phyloP scores from a whole-genome alignment of 192 early-diverging fungal genomes.

The Entrophospora sp. region DNA sequence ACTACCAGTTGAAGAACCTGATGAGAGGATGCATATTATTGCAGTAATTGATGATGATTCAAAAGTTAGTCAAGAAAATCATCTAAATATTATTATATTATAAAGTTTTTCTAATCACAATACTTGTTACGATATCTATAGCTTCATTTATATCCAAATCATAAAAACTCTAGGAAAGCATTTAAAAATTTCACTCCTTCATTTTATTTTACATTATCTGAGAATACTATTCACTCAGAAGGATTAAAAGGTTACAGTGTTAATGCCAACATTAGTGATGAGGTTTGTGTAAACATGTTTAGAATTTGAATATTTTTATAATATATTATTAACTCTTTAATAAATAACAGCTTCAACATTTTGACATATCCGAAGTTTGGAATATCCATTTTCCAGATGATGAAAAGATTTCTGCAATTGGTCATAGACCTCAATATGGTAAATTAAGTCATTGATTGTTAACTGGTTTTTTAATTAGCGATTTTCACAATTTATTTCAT shows the following conservation, averaged over 20 bases:
- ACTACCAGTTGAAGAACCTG: constrained; percentile 55
- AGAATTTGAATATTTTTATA: neutral
- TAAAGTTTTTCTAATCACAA: constrained; percentile 5
- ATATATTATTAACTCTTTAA: neutral
- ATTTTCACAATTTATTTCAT: too few species aligned
- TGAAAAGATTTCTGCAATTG: constrained; percentile 39
- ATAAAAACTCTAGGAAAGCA: constrained; percentile 35
- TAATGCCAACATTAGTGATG: constrained; percentile 36
- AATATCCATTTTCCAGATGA: constrained; percentile 45
- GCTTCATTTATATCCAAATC: constrained; percentile 57
- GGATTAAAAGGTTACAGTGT: constrained; percentile 48
- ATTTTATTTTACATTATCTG: constrained; percentile 63
- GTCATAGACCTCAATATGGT: constrained; percentile 33
- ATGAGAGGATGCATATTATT: constrained; percentile 48
- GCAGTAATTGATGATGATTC: constrained; percentile 40
- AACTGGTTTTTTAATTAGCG: too few species aligned
- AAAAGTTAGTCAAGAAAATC: constrained; percentile 31
- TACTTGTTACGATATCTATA: constrained; percentile 24
- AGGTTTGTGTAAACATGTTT: neutral
- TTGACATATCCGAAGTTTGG: constrained; percentile 29
- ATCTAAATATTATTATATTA: constrained; percentile 14
- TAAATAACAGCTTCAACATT: neutral
- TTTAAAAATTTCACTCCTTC: constrained; percentile 46
- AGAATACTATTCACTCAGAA: constrained; percentile 34
- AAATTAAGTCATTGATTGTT: too few species aligned